Base-by-base conservation (phyloP, 331 rosid genomes). In the Arachis monticola region DNA sequence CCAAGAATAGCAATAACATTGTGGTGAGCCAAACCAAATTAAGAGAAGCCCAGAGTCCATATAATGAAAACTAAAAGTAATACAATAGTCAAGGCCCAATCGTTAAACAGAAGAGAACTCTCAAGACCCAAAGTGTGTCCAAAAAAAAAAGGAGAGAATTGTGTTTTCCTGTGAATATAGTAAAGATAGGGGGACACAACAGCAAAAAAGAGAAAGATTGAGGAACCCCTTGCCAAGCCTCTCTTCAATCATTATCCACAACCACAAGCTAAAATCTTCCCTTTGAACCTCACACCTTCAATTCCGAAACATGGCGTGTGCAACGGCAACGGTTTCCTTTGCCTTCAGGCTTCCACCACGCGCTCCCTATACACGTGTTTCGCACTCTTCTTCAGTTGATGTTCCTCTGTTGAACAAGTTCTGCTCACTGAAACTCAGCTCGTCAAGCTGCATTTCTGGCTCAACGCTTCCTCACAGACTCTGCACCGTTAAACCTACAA, bases 361-460 rank as follows among this genome's bases (percentile, higher is more conserved):
- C 66, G 60, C 81, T 71, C 71, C 65, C 10, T 17, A 83, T 2
- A 10, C 86, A 5, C 89, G 81, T 6, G 58, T 63, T 64, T 60
- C 90, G 41, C 70, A 14, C 45, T 13, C 32, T 59, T 87, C 40
- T 59, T 87, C 88, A 1, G 64, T 81, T 64, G 82, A 77, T 38
- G 75, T 84, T 40, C 81, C 87, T 48, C 77, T 71, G 0, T 53
- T 76, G 68, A 73, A 56, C 67, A 85, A 73, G 56, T 31, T 41
- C 73, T 76, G 66, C 70, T 82, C 93, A 2, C 61, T 85, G 51
- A 77, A 78, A 27, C 91, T 90, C 59, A 56, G 85, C 60, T 93
- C 89, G 38, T 85, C 86, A n/a, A 72, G 70, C 7, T 38, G 70
- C 86, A 76, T 90, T 72, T 91, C 88, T 72, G 81, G 79, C 70